Base-by-base conservation (phyloP, 331 rosid genomes). In the Pyrus hybrid region DNA sequence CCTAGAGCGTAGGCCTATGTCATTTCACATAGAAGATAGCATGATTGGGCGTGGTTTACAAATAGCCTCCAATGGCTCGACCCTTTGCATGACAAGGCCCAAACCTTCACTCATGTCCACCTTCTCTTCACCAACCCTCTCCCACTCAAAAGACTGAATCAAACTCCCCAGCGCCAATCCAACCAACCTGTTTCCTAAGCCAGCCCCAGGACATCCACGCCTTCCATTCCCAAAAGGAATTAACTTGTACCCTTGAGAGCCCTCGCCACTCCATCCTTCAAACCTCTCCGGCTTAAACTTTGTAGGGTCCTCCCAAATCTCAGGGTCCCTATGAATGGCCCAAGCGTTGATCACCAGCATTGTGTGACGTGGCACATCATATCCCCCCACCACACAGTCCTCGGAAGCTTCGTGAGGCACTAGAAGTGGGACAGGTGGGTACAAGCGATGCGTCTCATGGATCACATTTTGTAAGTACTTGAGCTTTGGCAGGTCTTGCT, bases 181-280 rank as follows among this genome's bases (percentile, higher is more conserved):
- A 33, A 86, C 9, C 22, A 81, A n/a, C 22, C 73, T 62, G 68
- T 73, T 29, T 1, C 83, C 86, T 2, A 86, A 63, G 53, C 60
- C 72, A 49, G 58, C 84, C 18, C 87, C 84, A 2, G 88, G 86
- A 66, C 88, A 81, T 4, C 75, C 80, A 25, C 85, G 78, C 77
- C 90, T 73, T 43, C 90, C 88, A 2, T 58, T 67, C 29, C 88
- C 90, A 71, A 84, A 86, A 4, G 85, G 82, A 56, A 86, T 67
- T 30, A 74, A 18, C 33, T 16, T 73, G 26, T 57, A 74, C 32
- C 51, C 74, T 33, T 56, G 69, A 57, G 65, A 2, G 13, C 68
- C 62, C 35, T 78, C 67, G 4, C 65, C 43, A 51, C 54, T 43
- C 81, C 77, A 51, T 23, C 77, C 71, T 64, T 64, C 47, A 60